Evolutionary conservation across 352 stramenopile genomes (phyloP).

Genomic region (Peronosclerospora sorghi): DNA sequence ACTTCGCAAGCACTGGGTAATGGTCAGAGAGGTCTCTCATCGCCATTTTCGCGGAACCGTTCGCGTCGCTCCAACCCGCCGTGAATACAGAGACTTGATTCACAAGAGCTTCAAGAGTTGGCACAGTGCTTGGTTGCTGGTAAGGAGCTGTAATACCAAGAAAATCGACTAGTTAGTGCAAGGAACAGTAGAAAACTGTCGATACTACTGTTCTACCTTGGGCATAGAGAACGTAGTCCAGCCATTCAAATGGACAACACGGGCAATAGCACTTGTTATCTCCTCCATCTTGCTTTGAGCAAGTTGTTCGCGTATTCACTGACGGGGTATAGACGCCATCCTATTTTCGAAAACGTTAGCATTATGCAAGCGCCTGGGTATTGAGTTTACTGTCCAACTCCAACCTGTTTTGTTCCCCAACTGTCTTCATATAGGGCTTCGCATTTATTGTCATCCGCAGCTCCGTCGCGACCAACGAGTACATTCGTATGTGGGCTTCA

Average conservation of each 20-base stretch:
- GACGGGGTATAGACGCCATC: constrained; percentile 44
- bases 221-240: constrained; percentile 75
- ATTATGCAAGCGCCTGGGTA: not conserved
- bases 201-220: constrained; percentile 25
- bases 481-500: constrained; percentile 62
- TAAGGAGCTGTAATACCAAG: constrained; percentile 32
- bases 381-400: not conserved
- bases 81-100: constrained; percentile 47
- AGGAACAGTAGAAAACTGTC: not conserved
- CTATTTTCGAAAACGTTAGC: constrained; percentile 10
- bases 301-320: constrained; percentile 41
- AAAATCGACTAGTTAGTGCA: too few relatives aligned
- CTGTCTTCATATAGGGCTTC: constrained; percentile 49
- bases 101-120: constrained; percentile 46
- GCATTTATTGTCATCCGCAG: constrained; percentile 66
- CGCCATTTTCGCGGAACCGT: constrained; percentile 43
- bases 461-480: constrained; percentile 68
- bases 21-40: constrained; percentile 70
- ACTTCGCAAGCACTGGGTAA: constrained; percentile 60
- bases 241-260: constrained; percentile 70
- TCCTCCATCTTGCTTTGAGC: constrained; percentile 10
- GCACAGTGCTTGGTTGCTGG: constrained; percentile 40
- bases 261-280: constrained; percentile 62
- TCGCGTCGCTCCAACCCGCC: constrained; percentile 48
- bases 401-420: constrained; percentile 50